These are phyloP conservation scores for Spathaspora hagerdaliae DNA, from an alignment of 805 yeast genomes.

Conservation along the genomic window DNA sequence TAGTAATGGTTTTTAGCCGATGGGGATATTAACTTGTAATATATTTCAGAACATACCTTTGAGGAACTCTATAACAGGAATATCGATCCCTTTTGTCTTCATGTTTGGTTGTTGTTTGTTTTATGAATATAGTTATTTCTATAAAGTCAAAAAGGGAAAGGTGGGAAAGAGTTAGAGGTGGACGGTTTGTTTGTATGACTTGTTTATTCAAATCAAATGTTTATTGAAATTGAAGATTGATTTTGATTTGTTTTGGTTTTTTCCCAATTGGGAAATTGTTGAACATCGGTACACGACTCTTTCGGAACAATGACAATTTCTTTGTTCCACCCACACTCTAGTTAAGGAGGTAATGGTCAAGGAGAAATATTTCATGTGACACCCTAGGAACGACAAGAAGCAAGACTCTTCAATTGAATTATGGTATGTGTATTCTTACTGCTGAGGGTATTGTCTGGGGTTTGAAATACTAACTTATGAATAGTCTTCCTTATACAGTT, in stretches of 20 bases:
- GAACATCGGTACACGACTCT: conserved; percentile 1
- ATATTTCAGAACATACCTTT: conserved; percentile 34
- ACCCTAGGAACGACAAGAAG: no score
- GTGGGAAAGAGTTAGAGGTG: neutral
- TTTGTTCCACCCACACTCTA: no score
- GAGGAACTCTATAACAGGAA: conserved; percentile 42
- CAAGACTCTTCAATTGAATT: no score
- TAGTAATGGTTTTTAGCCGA: neutral
- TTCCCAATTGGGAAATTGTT: conserved; percentile 4
- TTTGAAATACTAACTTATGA: no score
- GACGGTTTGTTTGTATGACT: neutral
- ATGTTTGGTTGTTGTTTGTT: neutral
- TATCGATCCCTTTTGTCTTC: conserved; percentile 8
- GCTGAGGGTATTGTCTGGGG: no score
- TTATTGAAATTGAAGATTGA: neutral
- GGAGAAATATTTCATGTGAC: no score
- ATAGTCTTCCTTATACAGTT: conserved; percentile 48
- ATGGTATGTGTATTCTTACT: no score
- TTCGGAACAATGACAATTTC: neutral
- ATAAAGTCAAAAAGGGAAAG: neutral
- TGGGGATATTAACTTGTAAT: no score
- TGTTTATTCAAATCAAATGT: neutral
- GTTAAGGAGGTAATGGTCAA: no score
- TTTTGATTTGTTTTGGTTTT: conserved; percentile 1
- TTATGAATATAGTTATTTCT: neutral